phyloP scores from a whole-genome alignment of 306 rosid genomes.

The Gastrolobium villosum region DNA sequence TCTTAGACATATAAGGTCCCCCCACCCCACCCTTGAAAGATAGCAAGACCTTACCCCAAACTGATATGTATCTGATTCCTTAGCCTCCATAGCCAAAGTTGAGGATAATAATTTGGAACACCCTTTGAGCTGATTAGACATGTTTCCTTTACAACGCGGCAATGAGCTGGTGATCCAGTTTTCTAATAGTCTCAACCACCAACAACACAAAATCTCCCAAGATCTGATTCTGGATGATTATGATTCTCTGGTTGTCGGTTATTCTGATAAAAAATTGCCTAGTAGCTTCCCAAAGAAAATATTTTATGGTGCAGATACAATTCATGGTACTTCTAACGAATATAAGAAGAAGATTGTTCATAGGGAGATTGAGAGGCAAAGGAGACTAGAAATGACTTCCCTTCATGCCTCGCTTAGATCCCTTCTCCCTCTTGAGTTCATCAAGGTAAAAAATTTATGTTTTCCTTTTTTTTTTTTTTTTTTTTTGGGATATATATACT shows the following conservation, averaged over 20 bases:
- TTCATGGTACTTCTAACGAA: conserved; percentile 20
- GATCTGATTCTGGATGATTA: conserved; percentile 57
- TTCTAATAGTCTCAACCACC: conserved; percentile 59
- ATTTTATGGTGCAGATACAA: background rate
- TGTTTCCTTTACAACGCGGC: conserved; percentile 80
- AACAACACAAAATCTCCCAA: conserved; percentile 57
- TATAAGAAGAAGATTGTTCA: conserved; percentile 60
- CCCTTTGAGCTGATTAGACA: conserved; percentile 41
- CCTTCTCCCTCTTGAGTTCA: conserved; percentile 57
- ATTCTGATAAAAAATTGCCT: conserved; percentile 7
- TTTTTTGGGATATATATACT: background rate
- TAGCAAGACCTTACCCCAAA: conserved; percentile 32
- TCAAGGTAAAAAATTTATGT: conserved; percentile 49
- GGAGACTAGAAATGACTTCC: conserved; percentile 80
- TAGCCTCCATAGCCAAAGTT: conserved; percentile 37
- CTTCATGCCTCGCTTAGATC: conserved; percentile 76
- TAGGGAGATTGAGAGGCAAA: conserved; percentile 71
- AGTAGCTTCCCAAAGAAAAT: background rate
- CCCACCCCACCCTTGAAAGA: background rate
- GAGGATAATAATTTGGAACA: conserved; percentile 25
- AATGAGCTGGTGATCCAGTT: conserved; percentile 66
- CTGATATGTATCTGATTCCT: conserved; percentile 34
- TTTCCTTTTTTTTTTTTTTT: background rate
- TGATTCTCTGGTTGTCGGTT: conserved; percentile 43
- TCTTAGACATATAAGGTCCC: conserved; percentile 40